A percentile compares a stretch with the other conserved stretches of the same genome.
Conservation (phyloP, 805 yeast species). For the Wickerhamiella sorbophila region DNA sequence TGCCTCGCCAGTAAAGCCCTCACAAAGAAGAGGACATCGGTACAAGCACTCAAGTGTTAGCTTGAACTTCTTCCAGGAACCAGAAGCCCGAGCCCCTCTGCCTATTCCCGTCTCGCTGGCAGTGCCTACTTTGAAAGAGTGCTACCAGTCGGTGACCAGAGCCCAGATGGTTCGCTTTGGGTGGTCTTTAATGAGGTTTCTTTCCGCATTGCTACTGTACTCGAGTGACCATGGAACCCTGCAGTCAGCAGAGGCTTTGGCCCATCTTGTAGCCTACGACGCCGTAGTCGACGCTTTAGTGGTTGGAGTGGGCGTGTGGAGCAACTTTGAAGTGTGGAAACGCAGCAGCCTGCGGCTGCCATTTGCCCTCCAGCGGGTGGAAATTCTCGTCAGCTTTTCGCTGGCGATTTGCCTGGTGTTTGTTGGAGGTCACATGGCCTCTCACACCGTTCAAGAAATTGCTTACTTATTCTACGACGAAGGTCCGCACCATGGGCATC, state of each 20-base stretch:
- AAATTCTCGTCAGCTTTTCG: slow-evolving; percentile 78
- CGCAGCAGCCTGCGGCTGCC: slow-evolving; percentile 71
- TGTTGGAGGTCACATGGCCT: slow-evolving; percentile 79
- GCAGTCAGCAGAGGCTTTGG: slow-evolving; percentile 43
- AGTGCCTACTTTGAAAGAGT: slow-evolving; percentile 55
- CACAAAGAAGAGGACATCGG: slow-evolving; percentile 75
- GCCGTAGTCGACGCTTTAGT: slow-evolving; percentile 59
- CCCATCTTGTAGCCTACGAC: slow-evolving; percentile 81
- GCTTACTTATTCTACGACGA: slow-evolving; percentile 28
- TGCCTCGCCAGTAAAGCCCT: slow-evolving; percentile 16
- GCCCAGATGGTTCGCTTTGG: slow-evolving; percentile 43
- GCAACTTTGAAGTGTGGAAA: slow-evolving; percentile 90
- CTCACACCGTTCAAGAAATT: slow-evolving; percentile 74
- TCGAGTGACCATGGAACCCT: slow-evolving; percentile 7
- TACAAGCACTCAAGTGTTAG: slow-evolving; percentile 94
- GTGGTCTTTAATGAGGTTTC: slow-evolving; percentile 47
- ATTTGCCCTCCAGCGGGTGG: slow-evolving; percentile 85
- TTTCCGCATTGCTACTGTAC: slow-evolving; percentile 37
- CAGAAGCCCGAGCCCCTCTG: slow-evolving; percentile 54
- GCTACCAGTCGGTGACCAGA: slow-evolving; percentile 41
- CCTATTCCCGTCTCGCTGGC: slow-evolving; percentile 52
- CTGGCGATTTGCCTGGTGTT: slow-evolving; percentile 70
- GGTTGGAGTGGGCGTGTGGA: slow-evolving; percentile 60
- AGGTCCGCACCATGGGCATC: slow-evolving; percentile 22
- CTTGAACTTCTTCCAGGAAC: slow-evolving; percentile 90